These are phyloP conservation scores for Rhizoctonia solani DNA, from an alignment of 1,284 basidiomycete species.

Conservation along the genomic window DNA sequence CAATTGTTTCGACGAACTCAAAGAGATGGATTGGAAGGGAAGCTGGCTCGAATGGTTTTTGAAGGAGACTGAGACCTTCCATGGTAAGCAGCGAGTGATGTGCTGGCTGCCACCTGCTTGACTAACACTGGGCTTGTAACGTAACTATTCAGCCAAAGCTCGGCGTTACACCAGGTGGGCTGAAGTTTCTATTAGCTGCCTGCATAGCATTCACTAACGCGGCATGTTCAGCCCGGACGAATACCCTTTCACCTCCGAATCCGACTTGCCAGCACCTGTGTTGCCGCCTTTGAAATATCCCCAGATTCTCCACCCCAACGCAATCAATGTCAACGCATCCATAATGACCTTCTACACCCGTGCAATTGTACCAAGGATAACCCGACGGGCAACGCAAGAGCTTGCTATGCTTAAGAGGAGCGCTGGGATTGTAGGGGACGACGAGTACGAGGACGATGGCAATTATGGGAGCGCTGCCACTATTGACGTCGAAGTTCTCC, in stretches of 20 bases:
- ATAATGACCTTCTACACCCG: conserved; percentile 90
- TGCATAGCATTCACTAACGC: background rate
- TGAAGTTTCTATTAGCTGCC: background rate
- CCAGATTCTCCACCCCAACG: conserved; percentile 76
- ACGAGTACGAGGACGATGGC: conserved; percentile 84
- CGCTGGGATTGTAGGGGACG: conserved; percentile 65
- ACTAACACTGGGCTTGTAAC: background rate
- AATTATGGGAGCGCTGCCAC: conserved; percentile 96
- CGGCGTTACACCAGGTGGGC: conserved; percentile 85
- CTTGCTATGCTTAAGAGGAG: conserved; percentile 66
- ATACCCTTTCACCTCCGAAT: conserved; percentile 84
- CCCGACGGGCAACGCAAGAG: conserved; percentile 64
- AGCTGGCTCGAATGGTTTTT: conserved; percentile 98
- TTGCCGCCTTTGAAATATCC: conserved; percentile 79
- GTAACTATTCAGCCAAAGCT: conserved; percentile 72
- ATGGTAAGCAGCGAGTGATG: conserved; percentile 63
- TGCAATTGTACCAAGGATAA: conserved; percentile 81
- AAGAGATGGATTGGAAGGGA: conserved; percentile 71
- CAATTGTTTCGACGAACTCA: conserved; percentile 78
- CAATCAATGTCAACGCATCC: conserved; percentile 83
- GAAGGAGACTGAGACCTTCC: conserved; percentile 90
- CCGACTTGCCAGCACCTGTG: conserved; percentile 80
- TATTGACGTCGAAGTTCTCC: conserved; percentile 91
- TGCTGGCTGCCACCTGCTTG: conserved; percentile 23
- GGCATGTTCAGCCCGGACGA: conserved; percentile 80